Evolutionary conservation across 768 basidiomycete species (phyloP), one percentile per base, ranked within the genome.

Genomic region (Suillus luteus): DNA sequence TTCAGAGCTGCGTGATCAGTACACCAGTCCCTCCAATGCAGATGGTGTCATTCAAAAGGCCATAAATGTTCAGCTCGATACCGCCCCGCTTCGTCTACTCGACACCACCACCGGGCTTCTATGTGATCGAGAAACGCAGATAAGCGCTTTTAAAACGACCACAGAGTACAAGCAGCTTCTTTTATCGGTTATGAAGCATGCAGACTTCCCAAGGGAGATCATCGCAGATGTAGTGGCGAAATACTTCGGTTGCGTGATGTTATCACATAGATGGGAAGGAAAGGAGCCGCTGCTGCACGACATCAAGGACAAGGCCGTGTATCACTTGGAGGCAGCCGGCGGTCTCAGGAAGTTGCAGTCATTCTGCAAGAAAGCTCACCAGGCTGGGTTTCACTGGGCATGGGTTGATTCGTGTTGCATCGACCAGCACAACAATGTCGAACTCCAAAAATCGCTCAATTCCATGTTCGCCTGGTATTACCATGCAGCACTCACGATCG

Each of bases 381-480:
- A 52, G 4, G 27, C 15, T 5, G 51, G 27, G 27, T 52, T 31
- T 19, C 51, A 11, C 15, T 52, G 51, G 51, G 51, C 51, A 17
- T 52, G 51, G 51, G 27, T 31, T 31, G 51, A 52, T 55, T 35
- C 33, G 19, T 55, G 52, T 3, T 55, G 52, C 17, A 55, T 55
- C 11, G 31, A 33, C 19, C 11, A 49, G 24, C 27, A 27, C 14
- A 49, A 49, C 15, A 24, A 49, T 27, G 49, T 49, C 15, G 49
- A 49, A 3, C 49, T 27, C 24, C 49, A 49, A 49, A 27, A 49
- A 27, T 49, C 49, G 3, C 14, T 49, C 49, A 49, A 49, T 3
- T 49, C 24, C 3, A 49, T 49, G 24, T 49, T 49, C 7, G 24
- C 24, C 14, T 49, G 24, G 49, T 49, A 49, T 7, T 5, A 27